Evolutionary conservation across 805 yeast species (phyloP).

Genomic region (Blastobotrys robertii): DNA sequence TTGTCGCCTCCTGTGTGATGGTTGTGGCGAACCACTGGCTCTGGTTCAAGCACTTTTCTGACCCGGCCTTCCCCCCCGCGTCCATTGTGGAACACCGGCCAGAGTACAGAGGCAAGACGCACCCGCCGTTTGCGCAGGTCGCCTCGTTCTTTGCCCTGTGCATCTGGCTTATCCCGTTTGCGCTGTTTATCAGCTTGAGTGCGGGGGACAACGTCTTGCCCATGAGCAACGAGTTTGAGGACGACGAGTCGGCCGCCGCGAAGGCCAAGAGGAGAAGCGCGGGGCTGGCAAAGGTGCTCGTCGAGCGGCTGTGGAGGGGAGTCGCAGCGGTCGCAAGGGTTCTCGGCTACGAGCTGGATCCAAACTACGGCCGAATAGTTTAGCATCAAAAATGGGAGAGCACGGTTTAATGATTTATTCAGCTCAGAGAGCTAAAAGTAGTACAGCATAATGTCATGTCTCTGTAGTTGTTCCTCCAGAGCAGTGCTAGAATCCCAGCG

Average conservation of each 20-base stretch:
- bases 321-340: slow-evolving; percentile 38
- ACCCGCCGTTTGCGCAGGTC: slow-evolving; percentile 79
- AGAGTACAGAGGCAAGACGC: slow-evolving; percentile 52
- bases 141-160: slow-evolving; percentile 93
- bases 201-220: slow-evolving; percentile 90
- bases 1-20: slow-evolving; percentile 58
- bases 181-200: slow-evolving; percentile 80
- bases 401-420: too few relatives aligned
- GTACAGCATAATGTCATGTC: too few relatives aligned
- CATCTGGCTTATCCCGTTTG: slow-evolving; percentile 90
- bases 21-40: slow-evolving; percentile 74
- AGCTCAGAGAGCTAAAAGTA: too few relatives aligned
- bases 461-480: too few relatives aligned
- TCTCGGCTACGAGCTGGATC: slow-evolving; percentile 60
- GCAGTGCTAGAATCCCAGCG: too few relatives aligned
- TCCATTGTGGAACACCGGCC: slow-evolving; percentile 32
- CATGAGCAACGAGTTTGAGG: slow-evolving; percentile 17
- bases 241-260: slow-evolving; percentile 20
- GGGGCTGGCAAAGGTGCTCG: slow-evolving; percentile 61
- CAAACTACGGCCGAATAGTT: slow-evolving; percentile 41
- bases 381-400: too few relatives aligned
- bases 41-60: slow-evolving; percentile 83
- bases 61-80: slow-evolving; percentile 52
- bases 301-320: slow-evolving; percentile 41
- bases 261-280: slow-evolving; percentile 35